A percentile compares a stretch with the other conserved stretches of the same genome.
Conservation (phyloP, 371 early-diverging fungal genomes). For the Globomyces sp. region DNA sequence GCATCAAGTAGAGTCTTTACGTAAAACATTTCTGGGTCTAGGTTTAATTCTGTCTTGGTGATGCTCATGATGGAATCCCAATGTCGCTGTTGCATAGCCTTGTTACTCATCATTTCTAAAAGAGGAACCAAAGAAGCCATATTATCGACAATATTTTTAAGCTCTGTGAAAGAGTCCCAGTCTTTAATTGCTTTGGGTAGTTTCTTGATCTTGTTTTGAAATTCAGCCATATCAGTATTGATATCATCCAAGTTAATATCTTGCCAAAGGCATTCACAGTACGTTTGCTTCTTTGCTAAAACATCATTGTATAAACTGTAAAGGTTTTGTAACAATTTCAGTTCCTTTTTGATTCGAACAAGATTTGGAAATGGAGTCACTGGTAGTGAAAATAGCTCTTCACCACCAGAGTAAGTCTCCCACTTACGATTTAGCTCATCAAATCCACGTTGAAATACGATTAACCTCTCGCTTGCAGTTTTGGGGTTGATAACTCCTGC, state of each 20-base stretch:
- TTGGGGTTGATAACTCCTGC: conserved; percentile 59
- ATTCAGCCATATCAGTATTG: conserved; percentile 58
- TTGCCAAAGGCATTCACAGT: conserved; percentile 59
- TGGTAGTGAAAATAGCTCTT: conserved; percentile 58
- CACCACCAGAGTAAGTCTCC: conserved; percentile 63
- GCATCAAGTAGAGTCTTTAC: conserved; percentile 57
- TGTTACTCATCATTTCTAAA: conserved; percentile 59
- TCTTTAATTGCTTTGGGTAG: conserved; percentile 64
- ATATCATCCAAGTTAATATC: conserved; percentile 55
- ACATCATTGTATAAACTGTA: conserved; percentile 64
- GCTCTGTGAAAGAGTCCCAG: conserved; percentile 61
- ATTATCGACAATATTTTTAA: conserved; percentile 58
- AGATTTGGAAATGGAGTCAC: conserved; percentile 61
- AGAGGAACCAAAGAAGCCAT: conserved; percentile 54
- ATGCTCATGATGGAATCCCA: conserved; percentile 54
- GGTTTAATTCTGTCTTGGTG: conserved; percentile 51
- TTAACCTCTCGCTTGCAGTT: conserved; percentile 59
- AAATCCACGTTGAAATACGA: conserved; percentile 60
- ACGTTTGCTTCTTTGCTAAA: conserved; percentile 49
- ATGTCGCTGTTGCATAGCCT: conserved; percentile 58
- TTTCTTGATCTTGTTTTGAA: conserved; percentile 63
- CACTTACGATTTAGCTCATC: conserved; percentile 65
- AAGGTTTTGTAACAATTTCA: conserved; percentile 58
- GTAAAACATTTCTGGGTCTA: conserved; percentile 62
- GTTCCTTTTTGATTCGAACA: conserved; percentile 60